These are phyloP conservation scores for Nidula niveotomentosa DNA, from an alignment of 1,284 basidiomycete species.

Conservation along the genomic window DNA sequence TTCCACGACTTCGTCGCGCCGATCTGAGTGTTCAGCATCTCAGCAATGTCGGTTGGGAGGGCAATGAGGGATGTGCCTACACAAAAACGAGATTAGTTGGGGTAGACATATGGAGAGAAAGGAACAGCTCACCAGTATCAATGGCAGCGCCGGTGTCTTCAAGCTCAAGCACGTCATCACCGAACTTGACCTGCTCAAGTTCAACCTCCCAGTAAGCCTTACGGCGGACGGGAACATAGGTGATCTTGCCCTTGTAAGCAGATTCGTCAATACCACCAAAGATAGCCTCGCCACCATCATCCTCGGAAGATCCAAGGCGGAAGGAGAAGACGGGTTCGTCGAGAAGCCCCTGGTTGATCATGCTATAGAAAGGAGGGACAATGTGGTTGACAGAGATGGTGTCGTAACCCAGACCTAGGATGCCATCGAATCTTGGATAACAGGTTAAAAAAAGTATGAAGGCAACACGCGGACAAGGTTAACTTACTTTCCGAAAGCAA, in stretches of 20 bases:
- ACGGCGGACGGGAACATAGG: conserved; percentile 90
- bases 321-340: conserved; percentile 93
- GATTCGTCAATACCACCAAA: conserved; percentile 90
- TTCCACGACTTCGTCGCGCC: conserved; percentile 93
- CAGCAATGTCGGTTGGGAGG: conserved; percentile 92
- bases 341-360: conserved; percentile 85
- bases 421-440: conserved; percentile 83
- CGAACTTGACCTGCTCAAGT: conserved; percentile 84
- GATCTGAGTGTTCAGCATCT: conserved; percentile 97
- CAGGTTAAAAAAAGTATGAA: no score
- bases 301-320: conserved; percentile 86
- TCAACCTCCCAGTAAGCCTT: conserved; percentile 99
- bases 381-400: conserved; percentile 97
- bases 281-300: conserved; percentile 89
- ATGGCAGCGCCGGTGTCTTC: conserved; percentile 95
- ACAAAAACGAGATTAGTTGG: conserved; percentile 14
- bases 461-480: neutral
- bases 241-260: conserved; percentile 83
- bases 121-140: conserved; percentile 76
- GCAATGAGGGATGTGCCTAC: conserved; percentile 88
- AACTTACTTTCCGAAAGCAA: conserved; percentile 92
- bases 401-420: conserved; percentile 94
- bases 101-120: neutral
- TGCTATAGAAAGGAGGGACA: conserved; percentile 93
- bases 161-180: conserved; percentile 82